phyloP scores from a whole-genome alignment of 2,329 filamentous ascomycete genomes.

The Aspergillus pseudotamarii region DNA sequence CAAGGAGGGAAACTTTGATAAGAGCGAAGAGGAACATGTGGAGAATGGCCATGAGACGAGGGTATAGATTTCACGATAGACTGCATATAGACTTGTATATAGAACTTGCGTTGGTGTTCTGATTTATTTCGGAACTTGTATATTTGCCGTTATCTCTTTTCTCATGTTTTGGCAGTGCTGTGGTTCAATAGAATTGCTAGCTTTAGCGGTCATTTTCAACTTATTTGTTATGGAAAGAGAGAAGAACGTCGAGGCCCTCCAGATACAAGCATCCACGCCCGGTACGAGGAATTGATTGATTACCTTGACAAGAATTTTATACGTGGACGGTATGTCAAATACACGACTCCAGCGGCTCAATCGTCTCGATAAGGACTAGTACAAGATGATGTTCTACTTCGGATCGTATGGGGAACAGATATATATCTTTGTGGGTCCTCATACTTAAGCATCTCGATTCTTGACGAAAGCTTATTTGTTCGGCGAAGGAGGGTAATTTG shows the following conservation, averaged over 20 bases:
- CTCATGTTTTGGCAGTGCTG: not conserved
- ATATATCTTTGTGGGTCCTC: slow-evolving; percentile 1
- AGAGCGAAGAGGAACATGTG: slow-evolving; percentile 16
- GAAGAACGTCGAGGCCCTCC: not conserved
- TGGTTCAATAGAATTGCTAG: not conserved
- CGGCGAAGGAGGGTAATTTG: not conserved
- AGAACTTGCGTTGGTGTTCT: not conserved
- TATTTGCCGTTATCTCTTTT: not conserved
- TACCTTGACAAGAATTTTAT: not conserved
- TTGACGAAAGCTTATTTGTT: slow-evolving; percentile 3
- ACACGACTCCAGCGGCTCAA: not conserved
- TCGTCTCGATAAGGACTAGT: not conserved
- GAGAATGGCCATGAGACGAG: slow-evolving; percentile 48
- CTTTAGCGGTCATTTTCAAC: not conserved
- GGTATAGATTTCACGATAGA: not conserved
- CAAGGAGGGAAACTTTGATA: slow-evolving; percentile 27
- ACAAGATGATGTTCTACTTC: not conserved
- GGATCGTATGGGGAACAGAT: not conserved
- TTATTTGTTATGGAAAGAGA: not conserved
- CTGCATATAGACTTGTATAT: slow-evolving; percentile 4
- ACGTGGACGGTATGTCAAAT: not conserved
- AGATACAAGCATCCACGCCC: not conserved
- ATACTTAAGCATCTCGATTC: slow-evolving; percentile 11
- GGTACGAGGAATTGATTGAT: not conserved
- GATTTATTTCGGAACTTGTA: not conserved